These are phyloP conservation scores for Claviceps cyperi DNA, from an alignment of 2,329 filamentous ascomycete genomes.

Conservation along the genomic window DNA sequence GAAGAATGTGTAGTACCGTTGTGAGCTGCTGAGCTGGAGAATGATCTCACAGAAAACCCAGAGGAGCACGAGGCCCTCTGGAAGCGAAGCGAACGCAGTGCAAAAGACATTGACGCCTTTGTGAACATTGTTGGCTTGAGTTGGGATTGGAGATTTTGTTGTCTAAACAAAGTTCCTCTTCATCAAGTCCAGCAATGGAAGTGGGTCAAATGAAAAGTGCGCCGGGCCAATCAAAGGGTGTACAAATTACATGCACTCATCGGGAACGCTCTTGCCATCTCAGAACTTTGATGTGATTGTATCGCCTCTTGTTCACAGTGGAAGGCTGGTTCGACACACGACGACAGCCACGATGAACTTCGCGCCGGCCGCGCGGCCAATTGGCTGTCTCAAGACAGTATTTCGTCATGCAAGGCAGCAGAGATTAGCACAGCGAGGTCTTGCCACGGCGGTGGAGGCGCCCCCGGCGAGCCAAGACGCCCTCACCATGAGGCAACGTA, in stretches of 20 bases:
- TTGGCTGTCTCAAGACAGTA: constrained; percentile 54
- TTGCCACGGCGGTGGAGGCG: constrained; percentile 26
- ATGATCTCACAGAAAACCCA: neutral
- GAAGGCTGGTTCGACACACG: constrained; percentile 5
- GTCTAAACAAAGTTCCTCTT: constrained; percentile 7
- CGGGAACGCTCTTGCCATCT: neutral
- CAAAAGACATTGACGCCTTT: constrained; percentile 11
- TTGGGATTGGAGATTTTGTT: neutral
- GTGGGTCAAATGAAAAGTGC: constrained; percentile 17
- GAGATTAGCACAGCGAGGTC: constrained; percentile 26
- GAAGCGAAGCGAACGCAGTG: constrained; percentile 12
- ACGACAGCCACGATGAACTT: constrained; percentile 40
- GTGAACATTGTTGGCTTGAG: constrained; percentile 8
- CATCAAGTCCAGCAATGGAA: neutral
- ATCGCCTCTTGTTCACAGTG: neutral
- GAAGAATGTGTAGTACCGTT: constrained; percentile 12
- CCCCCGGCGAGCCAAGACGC: constrained; percentile 12
- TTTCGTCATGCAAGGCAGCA: constrained; percentile 44
- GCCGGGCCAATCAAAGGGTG: constrained; percentile 23
- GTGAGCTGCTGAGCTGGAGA: constrained; percentile 18
- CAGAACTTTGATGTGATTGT: neutral
- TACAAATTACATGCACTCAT: constrained; percentile 4
- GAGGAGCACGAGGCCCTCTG: constrained; percentile 1
- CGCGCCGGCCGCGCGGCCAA: constrained; percentile 46
- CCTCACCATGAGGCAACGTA: constrained; percentile 22